phyloP scores from a whole-genome alignment of 331 rosid species.

The Stylosanthes scabra region DNA sequence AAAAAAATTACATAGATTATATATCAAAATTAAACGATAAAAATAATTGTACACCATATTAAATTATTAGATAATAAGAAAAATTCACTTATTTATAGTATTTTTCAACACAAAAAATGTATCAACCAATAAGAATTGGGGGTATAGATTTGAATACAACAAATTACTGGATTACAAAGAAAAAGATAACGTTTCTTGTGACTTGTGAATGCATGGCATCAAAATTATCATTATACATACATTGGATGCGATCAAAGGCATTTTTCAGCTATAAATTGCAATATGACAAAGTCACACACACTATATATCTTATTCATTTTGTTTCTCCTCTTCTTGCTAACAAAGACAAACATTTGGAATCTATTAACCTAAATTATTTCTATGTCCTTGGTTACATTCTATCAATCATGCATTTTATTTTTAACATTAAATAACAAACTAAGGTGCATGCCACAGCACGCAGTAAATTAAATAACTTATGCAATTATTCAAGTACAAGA shows the following conservation, averaged over 20 bases:
- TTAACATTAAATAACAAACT: constrained; percentile 19
- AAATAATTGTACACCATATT: no score
- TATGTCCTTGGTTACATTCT: no score
- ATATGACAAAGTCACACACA: constrained; percentile 34
- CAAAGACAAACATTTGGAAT: constrained; percentile 15
- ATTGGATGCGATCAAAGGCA: constrained; percentile 28
- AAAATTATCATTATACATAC: constrained; percentile 2
- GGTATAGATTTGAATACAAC: constrained; percentile 22
- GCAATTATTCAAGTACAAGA: no score
- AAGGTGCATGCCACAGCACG: no score
- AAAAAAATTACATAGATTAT: no score
- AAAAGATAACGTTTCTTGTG: constrained; percentile 37
- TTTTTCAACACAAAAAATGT: no score
- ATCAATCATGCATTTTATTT: background rate
- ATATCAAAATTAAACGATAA: no score
- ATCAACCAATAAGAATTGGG: background rate
- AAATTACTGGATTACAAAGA: constrained; percentile 34
- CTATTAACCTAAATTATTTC: background rate
- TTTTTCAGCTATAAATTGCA: constrained; percentile 37
- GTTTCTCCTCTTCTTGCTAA: constrained; percentile 1
- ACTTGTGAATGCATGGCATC: constrained; percentile 10
- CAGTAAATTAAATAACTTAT: constrained; percentile 16
- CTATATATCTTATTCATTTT: background rate
- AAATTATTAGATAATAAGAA: no score
- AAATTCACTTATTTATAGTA: no score